A percentile compares a stretch with the other conserved stretches of the same genome.
Evolutionary conservation across 495 filamentous ascomycete species (phyloP).

Genomic region (Tuber indicum): DNA sequence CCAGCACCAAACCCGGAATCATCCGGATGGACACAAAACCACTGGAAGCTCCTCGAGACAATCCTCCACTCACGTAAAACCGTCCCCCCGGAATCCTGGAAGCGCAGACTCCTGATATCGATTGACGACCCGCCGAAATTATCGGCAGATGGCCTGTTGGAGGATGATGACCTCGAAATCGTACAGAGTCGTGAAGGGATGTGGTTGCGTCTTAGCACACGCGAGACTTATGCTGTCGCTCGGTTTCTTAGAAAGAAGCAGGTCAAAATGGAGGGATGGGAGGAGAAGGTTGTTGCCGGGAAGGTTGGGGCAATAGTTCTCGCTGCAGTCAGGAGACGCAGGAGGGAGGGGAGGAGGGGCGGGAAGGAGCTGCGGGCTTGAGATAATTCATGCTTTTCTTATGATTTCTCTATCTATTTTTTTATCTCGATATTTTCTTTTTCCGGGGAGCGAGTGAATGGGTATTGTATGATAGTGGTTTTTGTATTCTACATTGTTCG

Average conservation of each 20-base stretch:
- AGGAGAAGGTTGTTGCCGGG: conserved; percentile 24
- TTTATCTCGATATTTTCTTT: background rate
- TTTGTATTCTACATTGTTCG: background rate
- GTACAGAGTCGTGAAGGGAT: background rate
- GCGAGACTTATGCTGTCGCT: background rate
- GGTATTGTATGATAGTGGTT: background rate
- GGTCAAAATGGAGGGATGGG: conserved; percentile 13
- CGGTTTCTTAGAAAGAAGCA: conserved; percentile 4
- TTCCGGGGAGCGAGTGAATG: background rate
- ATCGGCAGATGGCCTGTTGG: conserved; percentile 8
- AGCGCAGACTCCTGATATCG: conserved; percentile 20
- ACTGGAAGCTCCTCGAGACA: conserved; percentile 29
- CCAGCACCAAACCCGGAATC: background rate
- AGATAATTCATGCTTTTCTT: background rate
- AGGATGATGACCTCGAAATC: background rate
- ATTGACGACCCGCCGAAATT: conserved; percentile 25
- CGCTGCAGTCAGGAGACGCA: conserved; percentile 20
- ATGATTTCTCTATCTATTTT: background rate
- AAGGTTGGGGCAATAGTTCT: conserved; percentile 27
- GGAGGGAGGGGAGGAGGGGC: conserved; percentile 16
- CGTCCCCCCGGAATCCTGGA: background rate
- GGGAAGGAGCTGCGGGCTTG: background rate
- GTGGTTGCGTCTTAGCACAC: background rate
- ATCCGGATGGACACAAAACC: conserved; percentile 19
- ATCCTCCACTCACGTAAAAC: conserved; percentile 14